Evolutionary conservation across 331 rosid species (phyloP).

Genomic region (Telfairia occidentalis): DNA sequence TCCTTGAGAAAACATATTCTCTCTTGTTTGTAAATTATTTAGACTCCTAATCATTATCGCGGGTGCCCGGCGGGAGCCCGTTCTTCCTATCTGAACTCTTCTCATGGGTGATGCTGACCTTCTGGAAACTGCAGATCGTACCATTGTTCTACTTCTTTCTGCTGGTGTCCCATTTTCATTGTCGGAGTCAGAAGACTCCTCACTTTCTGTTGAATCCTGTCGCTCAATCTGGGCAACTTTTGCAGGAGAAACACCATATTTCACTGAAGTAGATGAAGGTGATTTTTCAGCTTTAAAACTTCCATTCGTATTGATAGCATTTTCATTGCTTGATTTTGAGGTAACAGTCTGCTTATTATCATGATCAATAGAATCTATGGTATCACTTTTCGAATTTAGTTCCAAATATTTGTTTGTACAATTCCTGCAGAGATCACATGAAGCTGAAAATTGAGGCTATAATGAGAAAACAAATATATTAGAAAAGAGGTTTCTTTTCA

Average conservation of each 20-base stretch:
- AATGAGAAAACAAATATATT: not conserved
- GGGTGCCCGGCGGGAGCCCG: slow-evolving; percentile 81
- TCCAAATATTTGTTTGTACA: slow-evolving; percentile 40
- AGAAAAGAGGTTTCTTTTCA: not conserved
- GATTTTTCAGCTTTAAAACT: slow-evolving; percentile 33
- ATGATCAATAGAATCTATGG: slow-evolving; percentile 17
- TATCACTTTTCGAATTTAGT: slow-evolving; percentile 28
- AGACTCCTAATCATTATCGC: slow-evolving; percentile 86
- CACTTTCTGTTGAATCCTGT: slow-evolving; percentile 52
- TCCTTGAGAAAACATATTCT: slow-evolving; percentile 33
- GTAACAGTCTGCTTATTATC: slow-evolving; percentile 22
- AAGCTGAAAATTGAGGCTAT: not conserved
- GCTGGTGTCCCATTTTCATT: slow-evolving; percentile 53
- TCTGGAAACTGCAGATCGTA: slow-evolving; percentile 61
- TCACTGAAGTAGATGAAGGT: slow-evolving; percentile 36
- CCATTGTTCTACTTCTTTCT: slow-evolving; percentile 77
- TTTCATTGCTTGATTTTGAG: slow-evolving; percentile 20
- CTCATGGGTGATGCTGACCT: slow-evolving; percentile 99
- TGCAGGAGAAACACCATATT: slow-evolving; percentile 89
- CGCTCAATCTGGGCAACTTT: slow-evolving; percentile 85
- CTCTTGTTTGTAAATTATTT: slow-evolving; percentile 52
- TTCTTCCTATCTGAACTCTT: slow-evolving; percentile 78
- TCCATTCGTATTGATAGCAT: slow-evolving; percentile 21
- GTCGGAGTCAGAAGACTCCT: slow-evolving; percentile 59
- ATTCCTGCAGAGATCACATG: slow-evolving; percentile 35